Base-by-base conservation (phyloP, 306 rosid genomes). In the Cucumis melo region DNA sequence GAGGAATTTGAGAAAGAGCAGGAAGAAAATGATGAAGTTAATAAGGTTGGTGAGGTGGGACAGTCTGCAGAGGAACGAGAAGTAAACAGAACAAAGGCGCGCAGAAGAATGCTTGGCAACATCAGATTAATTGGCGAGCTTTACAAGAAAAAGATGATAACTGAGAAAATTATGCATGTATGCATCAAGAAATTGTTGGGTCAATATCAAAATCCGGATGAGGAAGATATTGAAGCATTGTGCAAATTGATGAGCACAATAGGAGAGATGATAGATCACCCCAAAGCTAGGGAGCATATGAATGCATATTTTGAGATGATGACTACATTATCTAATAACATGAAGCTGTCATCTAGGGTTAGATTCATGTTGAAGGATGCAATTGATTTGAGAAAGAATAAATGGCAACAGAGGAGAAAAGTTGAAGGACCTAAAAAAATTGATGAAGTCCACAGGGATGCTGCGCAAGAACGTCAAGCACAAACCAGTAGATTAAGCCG, bases 1-100 rank as follows among this genome's bases (percentile, higher is more conserved):
- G 97, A 92, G 79, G 99, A 92, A 86, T 94, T 94, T 90, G 97
- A 94, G 90, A 88, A 93, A 80, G 97, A 94, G 59, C 87, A 94
- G 78, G 91, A 89, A 80, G 99, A 94, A 86, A 97, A 96, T 39
- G 85, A 92, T 72, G 89, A 92, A 82, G 91, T 77, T n/a, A 96
- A 90, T 65, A 84, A 87, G 55, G 98, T 91, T 80, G 88, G 96
- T 38, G 92, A 86, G 83, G 80, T 84, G 71, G 87, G 84, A 77
- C 93, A 76, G 65, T 81, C 96, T 44, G 76, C 75, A 39, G 97
- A 78, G 83, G 91, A 89, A 86, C 86, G 93, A 83, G 99, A 92
- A 81, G 89, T 68, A 74, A 94, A 89, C 81, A 83, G 93, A 85
- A 34, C 78, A 2, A 88, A 89, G 85, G 96, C 96, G 16, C 85